phyloP scores from a whole-genome alignment of 106 monocot genomes.

The Agapanthus africanus region DNA sequence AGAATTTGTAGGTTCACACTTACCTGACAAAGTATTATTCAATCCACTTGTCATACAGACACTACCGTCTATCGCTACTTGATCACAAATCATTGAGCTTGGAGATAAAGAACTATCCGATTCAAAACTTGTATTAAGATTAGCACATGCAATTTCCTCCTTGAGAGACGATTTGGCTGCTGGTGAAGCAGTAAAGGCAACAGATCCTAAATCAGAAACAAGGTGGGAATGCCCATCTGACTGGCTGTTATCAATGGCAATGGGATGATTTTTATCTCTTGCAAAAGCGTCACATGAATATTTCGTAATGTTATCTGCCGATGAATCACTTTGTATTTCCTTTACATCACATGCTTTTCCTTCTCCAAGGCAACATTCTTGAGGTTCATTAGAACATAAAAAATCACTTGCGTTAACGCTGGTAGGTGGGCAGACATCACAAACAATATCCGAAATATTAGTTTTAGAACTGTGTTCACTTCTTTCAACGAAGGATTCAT shows the following conservation, averaged over 20 bases:
- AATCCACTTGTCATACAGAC: not conserved
- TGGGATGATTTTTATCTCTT: not conserved
- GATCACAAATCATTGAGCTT: constrained; percentile 2
- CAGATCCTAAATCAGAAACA: not conserved
- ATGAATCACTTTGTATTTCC: not conserved
- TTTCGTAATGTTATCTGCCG: not conserved
- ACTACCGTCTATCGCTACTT: not conserved
- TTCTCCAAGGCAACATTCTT: constrained; percentile 4
- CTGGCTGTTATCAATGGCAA: not conserved
- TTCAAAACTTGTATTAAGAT: not conserved
- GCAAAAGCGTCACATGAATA: constrained; percentile 1
- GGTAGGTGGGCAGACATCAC: not conserved
- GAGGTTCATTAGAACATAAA: constrained; percentile 5
- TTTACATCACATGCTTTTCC: constrained; percentile 1
- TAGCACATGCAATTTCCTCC: not conserved
- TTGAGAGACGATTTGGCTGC: constrained; percentile 6
- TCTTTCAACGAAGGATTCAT: constrained; percentile 4
- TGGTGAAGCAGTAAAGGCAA: constrained; percentile 5
- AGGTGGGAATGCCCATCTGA: constrained; percentile 6
- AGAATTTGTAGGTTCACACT: not conserved
- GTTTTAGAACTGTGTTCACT: not conserved
- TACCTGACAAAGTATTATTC: constrained; percentile 1
- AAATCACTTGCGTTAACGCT: not conserved
- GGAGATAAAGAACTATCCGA: constrained; percentile 6
- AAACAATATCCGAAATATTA: not conserved